phyloP scores from a whole-genome alignment of 805 yeast species.

The Wickerhamiella qilinensis region DNA sequence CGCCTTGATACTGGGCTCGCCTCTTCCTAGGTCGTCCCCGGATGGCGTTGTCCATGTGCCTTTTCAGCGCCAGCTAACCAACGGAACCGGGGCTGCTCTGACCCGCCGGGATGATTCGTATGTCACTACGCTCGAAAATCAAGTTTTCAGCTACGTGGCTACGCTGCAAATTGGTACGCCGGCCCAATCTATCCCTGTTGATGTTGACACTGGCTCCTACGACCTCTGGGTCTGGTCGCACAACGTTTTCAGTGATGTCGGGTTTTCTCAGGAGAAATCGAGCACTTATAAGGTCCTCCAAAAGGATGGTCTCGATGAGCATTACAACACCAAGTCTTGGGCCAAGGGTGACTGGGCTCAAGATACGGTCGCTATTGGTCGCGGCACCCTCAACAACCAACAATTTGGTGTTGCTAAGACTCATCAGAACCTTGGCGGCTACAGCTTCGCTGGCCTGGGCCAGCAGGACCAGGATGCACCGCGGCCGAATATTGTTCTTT shows the following conservation, averaged over 20 bases:
- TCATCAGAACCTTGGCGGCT: conserved; percentile 34
- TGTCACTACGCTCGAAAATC: conserved; percentile 9
- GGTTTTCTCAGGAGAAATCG: conserved; percentile 13
- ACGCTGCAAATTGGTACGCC: conserved; percentile 34
- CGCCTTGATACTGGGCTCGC: too few relatives aligned
- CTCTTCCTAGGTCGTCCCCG: too few relatives aligned
- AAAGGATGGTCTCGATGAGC: conserved; percentile 2
- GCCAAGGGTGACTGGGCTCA: conserved; percentile 41
- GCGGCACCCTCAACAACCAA: conserved; percentile 31
- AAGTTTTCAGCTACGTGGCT: conserved; percentile 9
- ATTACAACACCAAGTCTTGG: conserved; percentile 5
- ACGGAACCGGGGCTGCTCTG: too few relatives aligned
- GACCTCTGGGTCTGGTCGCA: conserved; percentile 33
- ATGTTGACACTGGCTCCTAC: conserved; percentile 56
- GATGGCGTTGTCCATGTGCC: too few relatives aligned
- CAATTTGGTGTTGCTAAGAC: conserved; percentile 52
- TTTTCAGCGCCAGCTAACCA: too few relatives aligned
- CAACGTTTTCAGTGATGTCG: conserved; percentile 6
- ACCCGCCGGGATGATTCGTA: too few relatives aligned
- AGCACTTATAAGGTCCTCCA: conserved; percentile 10
- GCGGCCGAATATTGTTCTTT: conserved; percentile 19
- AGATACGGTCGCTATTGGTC: conserved; percentile 41
- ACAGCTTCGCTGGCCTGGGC: conserved; percentile 21
- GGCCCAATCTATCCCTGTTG: conserved; percentile 31
- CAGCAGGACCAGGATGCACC: conserved; percentile 20